A percentile compares a stretch with the other conserved stretches of the same genome.
These are phyloP conservation scores for Lachnellula arida DNA, from an alignment of 2,329 filamentous ascomycete genomes.

Conservation along the genomic window DNA sequence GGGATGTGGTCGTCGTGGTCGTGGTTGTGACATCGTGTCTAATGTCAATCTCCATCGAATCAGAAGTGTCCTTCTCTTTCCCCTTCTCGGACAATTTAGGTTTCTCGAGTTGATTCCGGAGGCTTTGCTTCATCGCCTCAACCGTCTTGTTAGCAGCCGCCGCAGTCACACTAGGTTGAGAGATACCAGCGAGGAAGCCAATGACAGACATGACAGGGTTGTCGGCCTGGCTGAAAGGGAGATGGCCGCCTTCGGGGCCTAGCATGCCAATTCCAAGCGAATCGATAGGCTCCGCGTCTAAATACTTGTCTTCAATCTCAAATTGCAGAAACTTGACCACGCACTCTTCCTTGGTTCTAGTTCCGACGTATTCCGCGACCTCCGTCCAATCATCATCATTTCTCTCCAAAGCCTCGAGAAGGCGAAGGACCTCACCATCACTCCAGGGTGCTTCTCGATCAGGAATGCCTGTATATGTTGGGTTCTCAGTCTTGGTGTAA, in stretches of 20 bases:
- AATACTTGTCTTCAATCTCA: slow-evolving; percentile 95
- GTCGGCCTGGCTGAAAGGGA: slow-evolving; percentile 88
- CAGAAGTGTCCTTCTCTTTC: slow-evolving; percentile 47
- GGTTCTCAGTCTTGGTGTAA: slow-evolving; percentile 86
- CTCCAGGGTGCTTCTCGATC: slow-evolving; percentile 88
- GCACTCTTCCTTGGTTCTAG: slow-evolving; percentile 89
- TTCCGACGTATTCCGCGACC: slow-evolving; percentile 88
- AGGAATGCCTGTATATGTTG: slow-evolving; percentile 69
- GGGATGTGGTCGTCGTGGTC: slow-evolving; percentile 43
- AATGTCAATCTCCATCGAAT: slow-evolving; percentile 62
- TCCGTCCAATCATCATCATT: slow-evolving; percentile 96
- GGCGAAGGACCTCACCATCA: slow-evolving; percentile 80
- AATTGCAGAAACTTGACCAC: slow-evolving; percentile 94
- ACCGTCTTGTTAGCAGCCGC: slow-evolving; percentile 86
- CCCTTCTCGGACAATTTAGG: slow-evolving; percentile 51
- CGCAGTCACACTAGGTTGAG: slow-evolving; percentile 84
- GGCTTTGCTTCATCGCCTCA: slow-evolving; percentile 74
- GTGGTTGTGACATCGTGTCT: slow-evolving; percentile 47
- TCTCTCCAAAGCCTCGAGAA: slow-evolving; percentile 85
- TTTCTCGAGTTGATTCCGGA: slow-evolving; percentile 74
- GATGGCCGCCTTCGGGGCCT: slow-evolving; percentile 68
- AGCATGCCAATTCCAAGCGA: slow-evolving; percentile 60
- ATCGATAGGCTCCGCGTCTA: slow-evolving; percentile 66
- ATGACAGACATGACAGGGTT: slow-evolving; percentile 97
- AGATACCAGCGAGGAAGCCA: slow-evolving; percentile 85